Evolutionary conservation across 2,329 filamentous ascomycete genomes (phyloP).

Genomic region (Scleromitrula shiraiana): DNA sequence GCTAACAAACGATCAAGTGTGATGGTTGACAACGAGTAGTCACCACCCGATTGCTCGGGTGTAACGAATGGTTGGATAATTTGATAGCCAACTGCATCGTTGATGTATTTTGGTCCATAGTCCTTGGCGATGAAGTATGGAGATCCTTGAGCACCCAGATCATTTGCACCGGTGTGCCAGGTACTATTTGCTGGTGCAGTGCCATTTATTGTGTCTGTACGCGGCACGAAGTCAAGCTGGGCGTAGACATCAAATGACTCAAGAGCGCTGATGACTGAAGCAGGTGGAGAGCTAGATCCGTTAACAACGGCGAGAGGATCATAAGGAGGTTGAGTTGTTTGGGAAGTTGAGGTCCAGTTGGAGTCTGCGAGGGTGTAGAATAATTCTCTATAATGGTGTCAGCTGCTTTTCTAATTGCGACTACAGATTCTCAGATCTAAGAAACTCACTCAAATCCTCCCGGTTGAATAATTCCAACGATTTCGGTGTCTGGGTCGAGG

Average conservation of each 20-base stretch:
- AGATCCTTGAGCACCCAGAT: constrained; percentile 28
- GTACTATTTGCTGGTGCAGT: constrained; percentile 29
- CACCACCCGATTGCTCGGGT: constrained; percentile 32
- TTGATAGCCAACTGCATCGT: constrained; percentile 32
- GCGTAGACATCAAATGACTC: constrained; percentile 37
- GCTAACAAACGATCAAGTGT: constrained; percentile 27
- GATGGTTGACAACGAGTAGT: constrained; percentile 38
- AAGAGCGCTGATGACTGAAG: constrained; percentile 31
- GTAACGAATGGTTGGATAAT: constrained; percentile 39
- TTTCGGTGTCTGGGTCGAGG: constrained; percentile 39
- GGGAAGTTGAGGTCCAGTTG: constrained; percentile 30
- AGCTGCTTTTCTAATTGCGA: not conserved
- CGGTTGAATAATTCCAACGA: constrained; percentile 38
- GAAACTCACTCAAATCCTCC: constrained; percentile 38
- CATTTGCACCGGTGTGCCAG: constrained; percentile 35
- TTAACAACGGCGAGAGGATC: constrained; percentile 19
- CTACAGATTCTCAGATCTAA: not conserved
- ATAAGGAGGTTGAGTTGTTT: constrained; percentile 31
- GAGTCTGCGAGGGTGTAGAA: constrained; percentile 33
- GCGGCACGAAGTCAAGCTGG: constrained; percentile 34
- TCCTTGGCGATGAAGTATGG: constrained; percentile 39
- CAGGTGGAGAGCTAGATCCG: not conserved
- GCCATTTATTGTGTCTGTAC: constrained; percentile 36
- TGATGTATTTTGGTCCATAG: constrained; percentile 39
- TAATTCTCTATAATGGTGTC: constrained; percentile 24